Percentiles rank a stretch among this genome's conserved stretches.
phyloP scores from a whole-genome alignment of 352 stramenopile species.

The Phytophthora melonis region DNA sequence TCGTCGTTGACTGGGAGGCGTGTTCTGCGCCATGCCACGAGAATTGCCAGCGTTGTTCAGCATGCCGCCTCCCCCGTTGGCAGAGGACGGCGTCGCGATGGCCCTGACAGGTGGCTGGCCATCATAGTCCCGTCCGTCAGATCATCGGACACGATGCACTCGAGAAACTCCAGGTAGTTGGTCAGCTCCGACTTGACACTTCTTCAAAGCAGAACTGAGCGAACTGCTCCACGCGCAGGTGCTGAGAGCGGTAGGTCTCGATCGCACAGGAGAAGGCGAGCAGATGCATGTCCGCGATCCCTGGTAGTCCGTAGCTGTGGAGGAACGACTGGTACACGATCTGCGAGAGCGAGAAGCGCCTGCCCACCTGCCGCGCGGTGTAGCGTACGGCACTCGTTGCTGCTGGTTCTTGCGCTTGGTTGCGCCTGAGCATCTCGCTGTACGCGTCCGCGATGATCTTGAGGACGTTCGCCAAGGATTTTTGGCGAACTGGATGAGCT shows the following conservation, averaged over 20 bases:
- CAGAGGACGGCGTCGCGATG: conserved; percentile 12
- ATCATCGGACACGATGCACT: conserved; percentile 77
- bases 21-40: conserved; percentile 19
- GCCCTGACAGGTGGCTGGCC: conserved; percentile 11
- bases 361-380: conserved; percentile 34
- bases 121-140: conserved; percentile 26
- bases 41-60: conserved; percentile 10
- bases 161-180: conserved; percentile 81
- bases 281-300: conserved; percentile 85
- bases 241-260: conserved; percentile 69
- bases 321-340: conserved; percentile 88
- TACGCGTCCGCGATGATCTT: conserved; percentile 80
- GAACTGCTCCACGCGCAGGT: conserved; percentile 82
- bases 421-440: conserved; percentile 72
- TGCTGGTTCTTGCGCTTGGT: conserved; percentile 58
- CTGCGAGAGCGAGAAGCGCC: conserved; percentile 64
- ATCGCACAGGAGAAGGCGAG: conserved; percentile 78
- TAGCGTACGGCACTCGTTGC: conserved; percentile 28
- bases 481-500: conserved; percentile 82
- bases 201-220: conserved; percentile 84
- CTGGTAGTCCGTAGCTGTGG: conserved; percentile 79
- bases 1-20: conserved; percentile 22
- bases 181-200: conserved; percentile 55
- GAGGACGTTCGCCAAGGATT: conserved; percentile 76
- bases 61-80: conserved; percentile 3